Evolutionary conservation across 2,329 filamentous ascomycete species (phyloP), one percentile per base, ranked within the genome.

Genomic region (Scedosporium apiospermum): DNA sequence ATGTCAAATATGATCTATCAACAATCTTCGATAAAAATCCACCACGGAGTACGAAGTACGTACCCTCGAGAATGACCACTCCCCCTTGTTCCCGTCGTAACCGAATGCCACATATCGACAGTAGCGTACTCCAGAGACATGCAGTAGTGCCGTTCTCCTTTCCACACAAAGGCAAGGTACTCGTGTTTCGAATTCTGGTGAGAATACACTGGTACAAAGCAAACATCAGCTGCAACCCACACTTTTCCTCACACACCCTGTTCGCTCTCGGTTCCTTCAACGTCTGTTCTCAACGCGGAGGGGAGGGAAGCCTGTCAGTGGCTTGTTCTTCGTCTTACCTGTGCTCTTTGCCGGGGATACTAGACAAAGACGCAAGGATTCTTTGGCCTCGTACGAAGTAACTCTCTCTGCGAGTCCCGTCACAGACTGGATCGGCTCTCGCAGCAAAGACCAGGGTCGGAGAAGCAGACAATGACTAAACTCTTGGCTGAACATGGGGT

Each of bases 131-230:
- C 51, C 51, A 27, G 12, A 23, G 12, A 27, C 51, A 23, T 55
- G 51, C 51, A 55, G 51, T 55, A 55, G 51, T 55, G 51, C 51
- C 23, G 7, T 55, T 55, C 23, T 55, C 34, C 34, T 38, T 38
- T 38, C 34, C 34, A 38, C 34, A 38, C 34, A 38, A 38, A 38
- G 34, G 10, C 51, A 55, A 23, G 44, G 12, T 23, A 23, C 23
- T 55, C 10, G 51, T 55, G 51, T 55, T 55, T 55, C 51, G 51
- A 55, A 55, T 55, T 55, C 51, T 55, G 51, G 51, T 55, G 51
- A 55, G 51, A 23, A 16, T 55, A 38, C 30, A 23, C 6, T 30
- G 4, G 27, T 30, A 30, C 16, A 53, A 53, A 12, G 49, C 27
- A n/a, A 49, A 21, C 44, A n/a, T 46, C 26, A 21, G 49, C 49